These are phyloP conservation scores for Ensete ventricosum DNA, from an alignment of 176 grass and related monocot species.

Conservation along the genomic window DNA sequence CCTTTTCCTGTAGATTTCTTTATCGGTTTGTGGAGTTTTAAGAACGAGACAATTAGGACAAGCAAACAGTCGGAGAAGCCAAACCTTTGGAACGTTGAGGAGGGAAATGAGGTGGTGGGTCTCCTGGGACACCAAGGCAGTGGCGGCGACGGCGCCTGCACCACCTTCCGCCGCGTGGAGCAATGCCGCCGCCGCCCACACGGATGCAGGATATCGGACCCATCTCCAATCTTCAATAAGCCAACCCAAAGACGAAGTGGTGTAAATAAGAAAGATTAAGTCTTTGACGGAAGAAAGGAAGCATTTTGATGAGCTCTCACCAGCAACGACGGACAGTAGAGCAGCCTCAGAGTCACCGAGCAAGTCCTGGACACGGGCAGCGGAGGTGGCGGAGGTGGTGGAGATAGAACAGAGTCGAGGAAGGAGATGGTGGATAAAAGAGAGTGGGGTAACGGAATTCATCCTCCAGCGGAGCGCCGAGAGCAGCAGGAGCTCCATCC, in stretches of 20 bases:
- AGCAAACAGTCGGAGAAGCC: not conserved
- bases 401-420: slow-evolving; percentile 3
- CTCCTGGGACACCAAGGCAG: not conserved
- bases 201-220: slow-evolving; percentile 50
- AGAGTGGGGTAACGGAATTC: slow-evolving; percentile 68
- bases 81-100: slow-evolving; percentile 49
- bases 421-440: slow-evolving; percentile 50
- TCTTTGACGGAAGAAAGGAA: not conserved
- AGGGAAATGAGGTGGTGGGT: slow-evolving; percentile 31
- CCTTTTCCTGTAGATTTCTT: slow-evolving; percentile 35
- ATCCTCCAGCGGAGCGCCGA: slow-evolving; percentile 60
- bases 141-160: not conserved
- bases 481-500: slow-evolving; percentile 86
- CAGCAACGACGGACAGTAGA: slow-evolving; percentile 43
- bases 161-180: slow-evolving; percentile 20
- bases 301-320: slow-evolving; percentile 28
- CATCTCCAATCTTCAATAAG: slow-evolving; percentile 56
- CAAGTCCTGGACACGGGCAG: slow-evolving; percentile 5
- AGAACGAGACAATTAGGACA: not conserved
- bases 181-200: slow-evolving; percentile 61
- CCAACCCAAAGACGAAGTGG: not conserved
- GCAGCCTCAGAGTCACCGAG: slow-evolving; percentile 29
- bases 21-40: not conserved
- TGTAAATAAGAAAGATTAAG: not conserved
- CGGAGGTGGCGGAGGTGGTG: not conserved